A percentile compares a stretch with the other conserved stretches of the same genome.
Evolutionary conservation across 148 eudicot species (phyloP).

Genomic region (Cornus suecica): DNA sequence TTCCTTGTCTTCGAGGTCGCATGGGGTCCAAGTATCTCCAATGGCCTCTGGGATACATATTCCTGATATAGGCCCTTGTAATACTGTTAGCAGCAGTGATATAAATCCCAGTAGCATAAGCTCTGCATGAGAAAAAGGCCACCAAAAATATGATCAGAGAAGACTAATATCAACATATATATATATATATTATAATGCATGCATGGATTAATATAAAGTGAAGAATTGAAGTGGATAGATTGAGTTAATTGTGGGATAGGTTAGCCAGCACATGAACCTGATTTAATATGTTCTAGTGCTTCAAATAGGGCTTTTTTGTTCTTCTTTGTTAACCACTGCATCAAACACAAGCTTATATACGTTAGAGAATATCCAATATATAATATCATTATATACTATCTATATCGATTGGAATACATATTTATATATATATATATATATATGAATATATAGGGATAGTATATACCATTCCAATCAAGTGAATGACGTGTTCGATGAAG

Average conservation of each 20-base stretch:
- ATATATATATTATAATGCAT: no score
- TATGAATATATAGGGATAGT: no score
- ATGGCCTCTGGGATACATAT: slow-evolving; percentile 31
- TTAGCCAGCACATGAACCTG: no score
- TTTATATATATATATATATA: no score
- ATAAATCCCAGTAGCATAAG: slow-evolving; percentile 42
- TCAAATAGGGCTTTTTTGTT: slow-evolving; percentile 27
- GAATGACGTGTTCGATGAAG: slow-evolving; percentile 22
- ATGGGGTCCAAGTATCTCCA: slow-evolving; percentile 39
- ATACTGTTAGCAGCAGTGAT: slow-evolving; percentile 39
- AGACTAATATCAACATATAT: neutral
- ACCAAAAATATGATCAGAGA: neutral
- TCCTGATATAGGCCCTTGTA: slow-evolving; percentile 23
- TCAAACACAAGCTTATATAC: no score
- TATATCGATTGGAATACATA: no score
- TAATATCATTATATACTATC: no score
- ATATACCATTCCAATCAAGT: slow-evolving; percentile 25
- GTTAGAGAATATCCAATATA: neutral
- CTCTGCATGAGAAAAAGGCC: slow-evolving; percentile 17
- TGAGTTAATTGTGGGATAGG: no score
- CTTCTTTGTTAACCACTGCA: slow-evolving; percentile 30
- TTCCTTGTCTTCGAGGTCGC: slow-evolving; percentile 10
- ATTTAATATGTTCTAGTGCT: slow-evolving; percentile 32
- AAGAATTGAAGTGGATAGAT: no score
- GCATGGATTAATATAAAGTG: no score